Base-by-base conservation (phyloP, 208 protist genomes). In the Angomonas deanei region DNA sequence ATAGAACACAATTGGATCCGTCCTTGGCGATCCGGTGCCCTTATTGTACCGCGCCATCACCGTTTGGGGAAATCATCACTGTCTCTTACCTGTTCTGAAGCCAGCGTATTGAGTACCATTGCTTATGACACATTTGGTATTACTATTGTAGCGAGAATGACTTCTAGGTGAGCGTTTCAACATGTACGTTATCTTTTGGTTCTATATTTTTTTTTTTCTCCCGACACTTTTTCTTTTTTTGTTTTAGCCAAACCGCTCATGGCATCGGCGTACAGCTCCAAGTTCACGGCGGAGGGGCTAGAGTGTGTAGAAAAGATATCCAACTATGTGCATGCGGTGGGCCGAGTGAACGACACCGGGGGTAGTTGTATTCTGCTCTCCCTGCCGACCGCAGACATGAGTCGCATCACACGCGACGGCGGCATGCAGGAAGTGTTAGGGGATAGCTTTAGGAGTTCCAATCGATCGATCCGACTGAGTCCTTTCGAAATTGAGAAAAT, bases 251-350 rank as follows among this genome's bases (percentile, higher is more conserved):
- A 10, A 27, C 3, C 10, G 36, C 56, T 61, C 8, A 2, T 27
- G 34, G 47, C 26, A 56, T 11, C 21, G 21, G 50, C 21, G 50
- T n/a, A 30, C 50, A 42, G 10, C 31, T 56, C 54, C 58, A 34
- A 27, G 52, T 63, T 50, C 42, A 39, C 28, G 2, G 33, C 26
- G 6, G 26, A 38, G 4, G 38, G 49, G 39, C 15, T 72, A 33
- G 68, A 86, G 48, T 81, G 80, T 15, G 84, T 95, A 65, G 83
- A 89, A 27, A 86, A 90, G 49, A 74, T 95, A 23, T 74, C 75
- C 1, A 73, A 78, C 26, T 92, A 90, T 63, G 78, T 72, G 34
- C 85, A 95, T 61, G 85, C 89, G 11, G 83, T 95, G 11, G 82
- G 89, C 30, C 81, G 86, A n/a, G 76, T 92, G 5, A 69, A 70